Evolutionary conservation across 1,284 basidiomycete genomes (phyloP).

Genomic region (Neonothopanus nambi): DNA sequence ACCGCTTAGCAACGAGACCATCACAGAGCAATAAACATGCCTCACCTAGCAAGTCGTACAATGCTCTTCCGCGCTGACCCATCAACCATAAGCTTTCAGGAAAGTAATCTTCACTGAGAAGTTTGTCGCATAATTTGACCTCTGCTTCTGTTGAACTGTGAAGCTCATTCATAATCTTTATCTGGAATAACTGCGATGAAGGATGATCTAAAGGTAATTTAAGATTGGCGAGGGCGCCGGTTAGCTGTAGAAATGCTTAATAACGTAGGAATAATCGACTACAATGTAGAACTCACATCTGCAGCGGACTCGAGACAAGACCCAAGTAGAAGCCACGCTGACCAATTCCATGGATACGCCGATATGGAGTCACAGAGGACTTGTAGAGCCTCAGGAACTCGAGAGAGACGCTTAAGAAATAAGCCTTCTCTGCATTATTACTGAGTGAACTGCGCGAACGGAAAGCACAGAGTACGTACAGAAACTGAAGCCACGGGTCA

Average conservation of each 20-base stretch:
- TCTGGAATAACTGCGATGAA: constrained; percentile 10
- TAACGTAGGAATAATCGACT: background rate
- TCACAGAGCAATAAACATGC: background rate
- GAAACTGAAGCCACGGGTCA: constrained; percentile 16
- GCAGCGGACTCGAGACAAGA: constrained; percentile 7
- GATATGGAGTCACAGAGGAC: constrained; percentile 4
- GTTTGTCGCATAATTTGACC: constrained; percentile 13
- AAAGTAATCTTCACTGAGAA: constrained; percentile 10
- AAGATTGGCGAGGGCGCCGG: constrained; percentile 5
- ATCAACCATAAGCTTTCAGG: constrained; percentile 15
- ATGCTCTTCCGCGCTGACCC: constrained; percentile 14
- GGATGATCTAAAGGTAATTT: constrained; percentile 14
- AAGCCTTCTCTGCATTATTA: constrained; percentile 8
- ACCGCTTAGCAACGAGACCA: background rate
- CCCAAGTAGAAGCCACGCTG: constrained; percentile 13
- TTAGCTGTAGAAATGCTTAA: constrained; percentile 1
- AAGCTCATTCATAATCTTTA: constrained; percentile 14
- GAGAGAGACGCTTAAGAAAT: constrained; percentile 12
- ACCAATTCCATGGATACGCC: constrained; percentile 16
- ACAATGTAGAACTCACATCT: background rate
- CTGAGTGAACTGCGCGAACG: background rate
- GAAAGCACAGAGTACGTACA: constrained; percentile 1
- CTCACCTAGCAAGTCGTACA: constrained; percentile 12
- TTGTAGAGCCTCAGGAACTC: constrained; percentile 12
- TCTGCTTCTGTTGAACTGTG: constrained; percentile 10